Evolutionary conservation across 2,329 filamentous ascomycete genomes (phyloP), one percentile per base, ranked within the genome.

Genomic region (Sporothrix humicola): DNA sequence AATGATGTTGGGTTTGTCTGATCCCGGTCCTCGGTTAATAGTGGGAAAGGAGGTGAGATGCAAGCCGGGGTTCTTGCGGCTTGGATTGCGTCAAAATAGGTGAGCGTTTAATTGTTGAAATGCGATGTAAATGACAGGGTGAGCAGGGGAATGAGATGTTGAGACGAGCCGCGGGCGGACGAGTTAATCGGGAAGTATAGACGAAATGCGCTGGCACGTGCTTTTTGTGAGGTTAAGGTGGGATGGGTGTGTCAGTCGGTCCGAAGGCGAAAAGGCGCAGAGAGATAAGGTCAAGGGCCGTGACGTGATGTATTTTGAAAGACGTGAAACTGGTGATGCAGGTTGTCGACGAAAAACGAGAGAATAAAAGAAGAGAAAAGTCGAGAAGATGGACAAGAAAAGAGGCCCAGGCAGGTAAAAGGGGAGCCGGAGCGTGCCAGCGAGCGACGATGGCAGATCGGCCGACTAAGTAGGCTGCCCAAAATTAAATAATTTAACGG

Each of bases 401-500:
- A n/a, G 20, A 42, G 3, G 52, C 23, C 20, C 20, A 58, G 58
- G 5, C 31, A 44, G 20, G 54, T 8, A 71, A 52, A 48, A 48
- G 13, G 26, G 15, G n/a, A 50, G 26, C 7, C n/a, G 44, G 63
- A 20, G n/a, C 44, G 44, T 23, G 20, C 3, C 13, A 26, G 48
- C 66, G 26, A 58, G 31, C 31, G 31, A 7, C 31, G 31, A 46
- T 26, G 66, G 20, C 54, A 54, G 69, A 63, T 23, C 44, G 20
- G 56, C 17, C 23, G 69, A 48, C 69, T 71, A 70, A 52, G 8
- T 26, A 17, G 31, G 31, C 52, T 46, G 52, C 31, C 26, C 48
- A 59, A 61, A 61, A 61, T 61, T 59, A 63, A 65, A 61, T 52
- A 54, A 72, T 65, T 71, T 42, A 44, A 72, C 44, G 69, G 69